phyloP scores from a whole-genome alignment of 179 eudicot species.

The Vitellaria paradoxa region DNA sequence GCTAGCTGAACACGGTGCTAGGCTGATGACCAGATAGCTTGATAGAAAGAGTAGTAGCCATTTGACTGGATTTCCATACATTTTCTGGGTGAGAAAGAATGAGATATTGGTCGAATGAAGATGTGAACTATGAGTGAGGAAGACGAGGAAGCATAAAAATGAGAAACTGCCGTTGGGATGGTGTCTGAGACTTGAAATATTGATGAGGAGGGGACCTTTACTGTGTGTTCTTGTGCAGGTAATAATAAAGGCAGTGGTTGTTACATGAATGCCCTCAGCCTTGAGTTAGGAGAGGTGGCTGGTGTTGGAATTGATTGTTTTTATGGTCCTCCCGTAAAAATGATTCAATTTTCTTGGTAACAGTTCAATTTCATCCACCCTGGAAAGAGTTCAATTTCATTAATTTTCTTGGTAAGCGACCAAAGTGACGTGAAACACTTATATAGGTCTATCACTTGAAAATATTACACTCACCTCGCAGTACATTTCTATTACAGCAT shows the following conservation, averaged over 20 bases:
- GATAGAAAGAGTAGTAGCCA: constrained; percentile 20
- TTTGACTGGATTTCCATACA: constrained; percentile 22
- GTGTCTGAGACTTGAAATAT: neutral
- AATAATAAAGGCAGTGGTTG: constrained; percentile 42
- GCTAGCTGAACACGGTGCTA: constrained; percentile 2
- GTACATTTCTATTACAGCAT: too few relatives aligned
- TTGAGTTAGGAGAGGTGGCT: constrained; percentile 3
- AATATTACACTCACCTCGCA: too few relatives aligned
- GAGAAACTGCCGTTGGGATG: neutral
- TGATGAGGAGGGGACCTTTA: neutral
- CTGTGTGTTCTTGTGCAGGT: constrained; percentile 16
- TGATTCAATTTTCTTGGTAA: neutral
- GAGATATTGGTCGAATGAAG: neutral
- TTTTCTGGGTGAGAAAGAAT: constrained; percentile 4
- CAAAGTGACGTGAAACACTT: too few relatives aligned
- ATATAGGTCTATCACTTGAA: too few relatives aligned
- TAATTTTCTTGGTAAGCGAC: neutral
- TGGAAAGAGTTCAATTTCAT: neutral
- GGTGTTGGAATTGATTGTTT: constrained; percentile 15
- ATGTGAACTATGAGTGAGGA: neutral
- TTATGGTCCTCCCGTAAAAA: neutral
- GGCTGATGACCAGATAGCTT: constrained; percentile 15
- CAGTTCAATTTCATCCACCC: neutral
- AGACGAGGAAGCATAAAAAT: neutral
- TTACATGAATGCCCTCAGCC: constrained; percentile 25